phyloP scores from a whole-genome alignment of 1,284 basidiomycete genomes.

The Hemileia vastatrix region DNA sequence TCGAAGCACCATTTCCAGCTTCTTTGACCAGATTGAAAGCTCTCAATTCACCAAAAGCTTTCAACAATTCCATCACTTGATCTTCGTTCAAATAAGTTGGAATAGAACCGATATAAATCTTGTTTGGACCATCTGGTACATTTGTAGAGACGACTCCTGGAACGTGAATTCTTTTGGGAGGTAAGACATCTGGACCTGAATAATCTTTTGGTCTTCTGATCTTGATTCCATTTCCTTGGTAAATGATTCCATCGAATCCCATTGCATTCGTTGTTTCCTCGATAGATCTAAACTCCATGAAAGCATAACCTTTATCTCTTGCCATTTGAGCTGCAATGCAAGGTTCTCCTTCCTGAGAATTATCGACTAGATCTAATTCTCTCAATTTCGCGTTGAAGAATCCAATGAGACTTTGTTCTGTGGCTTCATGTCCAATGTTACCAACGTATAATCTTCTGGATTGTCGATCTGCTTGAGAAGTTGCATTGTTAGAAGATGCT shows the following conservation, averaged over 20 bases:
- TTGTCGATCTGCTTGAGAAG: slow-evolving; percentile 25
- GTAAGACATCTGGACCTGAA: slow-evolving; percentile 34
- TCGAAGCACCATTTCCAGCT: slow-evolving; percentile 29
- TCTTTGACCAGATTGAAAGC: slow-evolving; percentile 42
- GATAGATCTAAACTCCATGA: slow-evolving; percentile 38
- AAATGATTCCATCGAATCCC: slow-evolving; percentile 40
- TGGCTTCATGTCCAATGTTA: slow-evolving; percentile 33
- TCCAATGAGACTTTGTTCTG: slow-evolving; percentile 27
- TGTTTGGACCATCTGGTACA: slow-evolving; percentile 41
- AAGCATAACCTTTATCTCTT: slow-evolving; percentile 37
- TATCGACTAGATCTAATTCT: slow-evolving; percentile 34
- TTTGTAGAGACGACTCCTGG: slow-evolving; percentile 40
- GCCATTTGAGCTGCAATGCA: slow-evolving; percentile 38
- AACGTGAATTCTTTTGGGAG: slow-evolving; percentile 32
- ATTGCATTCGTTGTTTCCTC: slow-evolving; percentile 42
- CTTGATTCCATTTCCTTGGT: slow-evolving; percentile 34
- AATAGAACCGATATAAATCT: slow-evolving; percentile 40
- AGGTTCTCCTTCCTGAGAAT: slow-evolving; percentile 30
- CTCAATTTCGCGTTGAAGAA: slow-evolving; percentile 41
- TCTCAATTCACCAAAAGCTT: slow-evolving; percentile 41
- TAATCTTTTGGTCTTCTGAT: slow-evolving; percentile 42
- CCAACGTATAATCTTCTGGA: slow-evolving; percentile 38
- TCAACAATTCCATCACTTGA: slow-evolving; percentile 41
- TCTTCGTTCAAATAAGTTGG: slow-evolving; percentile 40
- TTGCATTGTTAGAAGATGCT: no score